Percentiles rank a stretch among this genome's conserved stretches.
Evolutionary conservation across 2,329 filamentous ascomycete genomes (phyloP).

Genomic region (Talaromyces pinophilus): DNA sequence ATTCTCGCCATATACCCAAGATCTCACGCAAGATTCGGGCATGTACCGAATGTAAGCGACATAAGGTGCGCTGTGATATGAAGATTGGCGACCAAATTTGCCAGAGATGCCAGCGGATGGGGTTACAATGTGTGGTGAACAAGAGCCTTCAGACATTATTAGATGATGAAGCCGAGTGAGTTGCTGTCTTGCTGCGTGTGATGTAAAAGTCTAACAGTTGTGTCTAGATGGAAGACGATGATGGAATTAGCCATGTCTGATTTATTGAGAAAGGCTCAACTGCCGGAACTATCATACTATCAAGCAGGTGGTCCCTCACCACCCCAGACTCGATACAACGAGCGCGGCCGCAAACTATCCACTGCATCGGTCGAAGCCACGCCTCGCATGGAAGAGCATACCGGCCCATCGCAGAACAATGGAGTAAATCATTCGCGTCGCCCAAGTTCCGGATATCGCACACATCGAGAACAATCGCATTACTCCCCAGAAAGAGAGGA

Average conservation of each 20-base stretch:
- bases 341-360: constrained; percentile 37
- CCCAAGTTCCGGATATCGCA: constrained; percentile 30
- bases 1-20: constrained; percentile 38
- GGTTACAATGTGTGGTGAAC: constrained; percentile 54
- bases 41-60: constrained; percentile 56
- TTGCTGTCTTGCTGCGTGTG: background rate
- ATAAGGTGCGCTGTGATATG: constrained; percentile 59
- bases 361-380: constrained; percentile 36
- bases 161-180: constrained; percentile 51
- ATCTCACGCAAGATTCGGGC: constrained; percentile 51
- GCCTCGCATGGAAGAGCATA: constrained; percentile 26
- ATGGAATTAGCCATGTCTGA: constrained; percentile 44
- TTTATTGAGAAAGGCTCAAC: constrained; percentile 38
- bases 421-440: constrained; percentile 17
- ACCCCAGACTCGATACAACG: constrained; percentile 30
- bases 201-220: background rate
- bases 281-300: constrained; percentile 43
- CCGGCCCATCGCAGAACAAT: constrained; percentile 23
- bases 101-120: constrained; percentile 53
- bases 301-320: constrained; percentile 36
- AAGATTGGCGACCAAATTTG: constrained; percentile 51
- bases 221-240: constrained; percentile 41
- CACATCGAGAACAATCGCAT: constrained; percentile 33
- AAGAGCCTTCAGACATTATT: constrained; percentile 55
- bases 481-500: constrained; percentile 42